phyloP scores from a whole-genome alignment of 2,329 filamentous ascomycete genomes.

The Penicillium sclerotigenum region DNA sequence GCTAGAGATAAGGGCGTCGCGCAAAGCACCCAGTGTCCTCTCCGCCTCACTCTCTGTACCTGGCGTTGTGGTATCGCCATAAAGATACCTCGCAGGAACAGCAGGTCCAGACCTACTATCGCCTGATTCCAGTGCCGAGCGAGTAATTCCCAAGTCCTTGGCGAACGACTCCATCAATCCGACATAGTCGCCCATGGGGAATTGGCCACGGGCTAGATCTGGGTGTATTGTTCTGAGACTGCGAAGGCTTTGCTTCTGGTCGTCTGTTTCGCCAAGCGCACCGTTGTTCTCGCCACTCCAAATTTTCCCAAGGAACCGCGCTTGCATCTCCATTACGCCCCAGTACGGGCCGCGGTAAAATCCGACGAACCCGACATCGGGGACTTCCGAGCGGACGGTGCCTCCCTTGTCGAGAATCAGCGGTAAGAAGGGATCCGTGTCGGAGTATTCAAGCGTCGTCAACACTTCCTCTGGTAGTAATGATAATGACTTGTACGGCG shows the following conservation, averaged over 20 bases:
- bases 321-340: constrained; percentile 85
- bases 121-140: constrained; percentile 38
- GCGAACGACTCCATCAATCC: constrained; percentile 72
- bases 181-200: constrained; percentile 78
- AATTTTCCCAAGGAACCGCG: constrained; percentile 61
- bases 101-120: constrained; percentile 40
- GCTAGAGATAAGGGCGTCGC: constrained; percentile 33
- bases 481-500: constrained; percentile 60
- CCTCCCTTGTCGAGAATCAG: constrained; percentile 66
- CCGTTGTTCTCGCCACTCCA: constrained; percentile 48
- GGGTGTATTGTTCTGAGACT: constrained; percentile 17
- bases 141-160: constrained; percentile 53
- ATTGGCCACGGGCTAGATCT: constrained; percentile 55
- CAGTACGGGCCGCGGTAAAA: constrained; percentile 83
- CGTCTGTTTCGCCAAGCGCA: constrained; percentile 21
- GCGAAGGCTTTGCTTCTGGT: constrained; percentile 27
- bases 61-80: constrained; percentile 27
- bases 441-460: constrained; percentile 56
- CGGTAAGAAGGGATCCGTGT: constrained; percentile 55
- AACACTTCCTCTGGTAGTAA: constrained; percentile 61
- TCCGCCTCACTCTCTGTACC: constrained; percentile 21
- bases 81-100: constrained; percentile 54
- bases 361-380: constrained; percentile 72
- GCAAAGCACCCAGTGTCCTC: constrained; percentile 51
- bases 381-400: constrained; percentile 58